phyloP scores from a whole-genome alignment of 2,329 filamentous ascomycete genomes.

The Colletotrichum zoysiae region DNA sequence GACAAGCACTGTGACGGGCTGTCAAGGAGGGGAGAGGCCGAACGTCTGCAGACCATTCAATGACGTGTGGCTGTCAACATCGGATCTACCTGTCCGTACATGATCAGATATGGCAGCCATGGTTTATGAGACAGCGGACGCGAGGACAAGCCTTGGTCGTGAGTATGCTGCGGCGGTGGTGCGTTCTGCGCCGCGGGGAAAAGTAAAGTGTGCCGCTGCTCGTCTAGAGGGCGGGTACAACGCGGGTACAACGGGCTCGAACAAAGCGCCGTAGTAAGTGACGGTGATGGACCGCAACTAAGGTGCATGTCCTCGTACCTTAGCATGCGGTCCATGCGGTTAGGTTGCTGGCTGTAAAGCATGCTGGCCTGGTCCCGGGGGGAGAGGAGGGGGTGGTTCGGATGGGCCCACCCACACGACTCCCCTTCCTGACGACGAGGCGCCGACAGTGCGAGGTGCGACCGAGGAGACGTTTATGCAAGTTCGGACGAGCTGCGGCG shows the following conservation, averaged over 20 bases:
- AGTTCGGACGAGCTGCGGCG: not conserved
- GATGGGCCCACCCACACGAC: conserved; percentile 23
- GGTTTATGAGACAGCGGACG: not conserved
- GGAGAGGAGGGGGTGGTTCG: not conserved
- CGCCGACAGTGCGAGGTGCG: conserved; percentile 1
- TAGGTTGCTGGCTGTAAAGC: conserved; percentile 12
- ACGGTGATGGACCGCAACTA: not conserved
- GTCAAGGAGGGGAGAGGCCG: not conserved
- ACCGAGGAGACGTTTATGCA: not conserved
- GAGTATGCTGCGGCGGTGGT: conserved; percentile 5
- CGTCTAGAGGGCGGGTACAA: not conserved
- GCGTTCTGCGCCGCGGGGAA: conserved; percentile 15
- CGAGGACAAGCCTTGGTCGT: conserved; percentile 10
- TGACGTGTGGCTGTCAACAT: not conserved
- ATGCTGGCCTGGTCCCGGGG: conserved; percentile 12
- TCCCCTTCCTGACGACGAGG: not conserved
- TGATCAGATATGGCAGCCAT: not conserved
- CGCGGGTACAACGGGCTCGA: not conserved
- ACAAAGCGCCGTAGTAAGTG: not conserved
- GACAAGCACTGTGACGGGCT: not conserved
- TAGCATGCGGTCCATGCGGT: not conserved
- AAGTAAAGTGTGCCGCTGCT: conserved; percentile 22
- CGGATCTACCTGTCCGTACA: not conserved
- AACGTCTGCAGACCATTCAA: not conserved
- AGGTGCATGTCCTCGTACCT: not conserved